phyloP scores from a whole-genome alignment of 169 alveolate species.

The Plasmodium relictum region DNA sequence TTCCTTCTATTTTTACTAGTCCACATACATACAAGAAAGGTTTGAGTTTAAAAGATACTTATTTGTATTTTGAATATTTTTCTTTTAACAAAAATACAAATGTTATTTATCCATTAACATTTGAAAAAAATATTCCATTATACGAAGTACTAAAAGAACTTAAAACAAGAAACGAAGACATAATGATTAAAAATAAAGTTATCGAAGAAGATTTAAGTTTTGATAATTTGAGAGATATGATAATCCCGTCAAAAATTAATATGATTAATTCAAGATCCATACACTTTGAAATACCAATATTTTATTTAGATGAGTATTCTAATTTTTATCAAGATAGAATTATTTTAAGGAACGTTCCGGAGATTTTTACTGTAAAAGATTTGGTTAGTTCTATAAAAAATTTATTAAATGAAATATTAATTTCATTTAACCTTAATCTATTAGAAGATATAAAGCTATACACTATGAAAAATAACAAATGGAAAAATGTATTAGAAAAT shows the following conservation, averaged over 20 bases:
- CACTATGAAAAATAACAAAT: conserved; percentile 22
- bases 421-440: conserved; percentile 7
- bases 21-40: conserved; percentile 47
- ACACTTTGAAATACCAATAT: conserved; percentile 62
- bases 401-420: conserved; percentile 30
- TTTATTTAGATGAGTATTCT: conserved; percentile 42
- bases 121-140: conserved; percentile 33
- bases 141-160: conserved; percentile 46
- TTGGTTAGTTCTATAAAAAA: conserved; percentile 15
- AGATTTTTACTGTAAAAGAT: conserved; percentile 26
- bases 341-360: conserved; percentile 55
- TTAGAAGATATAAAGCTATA: conserved; percentile 37
- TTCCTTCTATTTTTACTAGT: conserved; percentile 49
- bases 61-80: conserved; percentile 37
- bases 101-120: conserved; percentile 17
- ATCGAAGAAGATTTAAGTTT: conserved; percentile 54
- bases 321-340: conserved; percentile 48
- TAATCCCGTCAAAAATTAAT: conserved; percentile 31
- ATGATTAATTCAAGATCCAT: conserved; percentile 25
- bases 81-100: conserved; percentile 38
- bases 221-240: conserved; percentile 38
- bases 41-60: conserved; percentile 11
- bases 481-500: conserved; percentile 46
- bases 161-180: conserved; percentile 13
- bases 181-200: conserved; percentile 54